These are phyloP conservation scores for Dendrostoma leiphaemia DNA, from an alignment of 2,329 filamentous ascomycete genomes.

Conservation along the genomic window DNA sequence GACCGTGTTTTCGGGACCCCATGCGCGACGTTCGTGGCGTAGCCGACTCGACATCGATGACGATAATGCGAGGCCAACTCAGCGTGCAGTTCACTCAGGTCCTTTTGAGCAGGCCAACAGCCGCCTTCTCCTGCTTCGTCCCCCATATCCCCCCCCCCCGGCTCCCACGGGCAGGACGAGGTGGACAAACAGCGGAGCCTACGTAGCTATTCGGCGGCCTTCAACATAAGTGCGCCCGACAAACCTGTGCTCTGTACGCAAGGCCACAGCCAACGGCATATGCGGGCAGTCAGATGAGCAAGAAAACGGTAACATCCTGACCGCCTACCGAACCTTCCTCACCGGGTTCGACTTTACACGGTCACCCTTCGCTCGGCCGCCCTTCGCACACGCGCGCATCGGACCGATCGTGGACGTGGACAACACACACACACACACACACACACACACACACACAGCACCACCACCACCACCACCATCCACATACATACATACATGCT, in stretches of 20 bases:
- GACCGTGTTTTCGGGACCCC: background rate
- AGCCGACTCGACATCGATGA: background rate
- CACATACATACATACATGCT: no score
- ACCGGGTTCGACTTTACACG: background rate
- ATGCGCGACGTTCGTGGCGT: background rate
- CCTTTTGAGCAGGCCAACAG: background rate
- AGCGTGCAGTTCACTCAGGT: constrained; percentile 3
- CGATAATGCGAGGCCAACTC: constrained; percentile 2
- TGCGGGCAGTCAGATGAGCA: background rate
- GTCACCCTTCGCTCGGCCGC: no score
- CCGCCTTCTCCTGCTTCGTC: no score
- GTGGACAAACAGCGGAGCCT: background rate
- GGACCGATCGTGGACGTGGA: no score
- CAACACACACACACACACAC: no score
- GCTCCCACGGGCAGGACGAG: background rate
- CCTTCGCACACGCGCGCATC: no score
- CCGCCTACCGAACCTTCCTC: background rate
- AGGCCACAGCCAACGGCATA: constrained; percentile 1
- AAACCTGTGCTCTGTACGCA: no score
- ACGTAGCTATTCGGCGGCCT: no score
- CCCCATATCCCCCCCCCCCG: background rate
- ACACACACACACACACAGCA: no score
- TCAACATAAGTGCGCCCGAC: no score
- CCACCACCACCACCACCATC: no score
- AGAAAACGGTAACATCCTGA: background rate